Evolutionary conservation across 1,139 yeast genomes (phyloP).

Genomic region (Keqinozyma sinolaborantium): DNA sequence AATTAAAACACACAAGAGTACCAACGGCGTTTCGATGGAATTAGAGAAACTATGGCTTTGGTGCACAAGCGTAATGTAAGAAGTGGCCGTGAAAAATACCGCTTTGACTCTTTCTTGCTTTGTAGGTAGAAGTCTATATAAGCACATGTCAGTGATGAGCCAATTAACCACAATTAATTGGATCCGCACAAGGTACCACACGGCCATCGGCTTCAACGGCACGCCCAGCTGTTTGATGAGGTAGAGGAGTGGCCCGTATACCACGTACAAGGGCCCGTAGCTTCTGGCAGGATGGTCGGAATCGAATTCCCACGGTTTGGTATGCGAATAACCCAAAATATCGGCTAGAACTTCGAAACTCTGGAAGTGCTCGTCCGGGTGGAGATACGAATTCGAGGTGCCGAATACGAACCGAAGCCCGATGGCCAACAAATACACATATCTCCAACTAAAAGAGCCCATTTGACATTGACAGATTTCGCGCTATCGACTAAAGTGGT

Average conservation of each 20-base stretch:
- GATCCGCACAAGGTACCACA: constrained; percentile 58
- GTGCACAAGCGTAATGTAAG: constrained; percentile 74
- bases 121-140: constrained; percentile 48
- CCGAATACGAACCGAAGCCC: constrained; percentile 56
- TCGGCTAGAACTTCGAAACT: constrained; percentile 68
- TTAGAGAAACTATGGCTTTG: constrained; percentile 91
- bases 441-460: constrained; percentile 37
- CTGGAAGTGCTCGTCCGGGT: constrained; percentile 97
- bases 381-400: constrained; percentile 78
- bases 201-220: constrained; percentile 35
- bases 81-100: constrained; percentile 64
- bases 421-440: constrained; percentile 38
- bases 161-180: constrained; percentile 56
- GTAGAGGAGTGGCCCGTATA: constrained; percentile 66
- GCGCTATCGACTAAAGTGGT: too few species aligned
- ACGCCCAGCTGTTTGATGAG: constrained; percentile 20
- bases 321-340: constrained; percentile 48
- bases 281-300: constrained; percentile 65
- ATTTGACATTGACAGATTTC: too few species aligned
- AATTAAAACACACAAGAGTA: constrained; percentile 54
- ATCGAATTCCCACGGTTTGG: constrained; percentile 84
- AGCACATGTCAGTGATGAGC: constrained; percentile 53
- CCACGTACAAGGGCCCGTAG: constrained; percentile 59
- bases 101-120: constrained; percentile 66
- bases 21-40: constrained; percentile 71